These are phyloP conservation scores for Podila verticillata DNA, from an alignment of 192 early-diverging fungal species.

Conservation along the genomic window DNA sequence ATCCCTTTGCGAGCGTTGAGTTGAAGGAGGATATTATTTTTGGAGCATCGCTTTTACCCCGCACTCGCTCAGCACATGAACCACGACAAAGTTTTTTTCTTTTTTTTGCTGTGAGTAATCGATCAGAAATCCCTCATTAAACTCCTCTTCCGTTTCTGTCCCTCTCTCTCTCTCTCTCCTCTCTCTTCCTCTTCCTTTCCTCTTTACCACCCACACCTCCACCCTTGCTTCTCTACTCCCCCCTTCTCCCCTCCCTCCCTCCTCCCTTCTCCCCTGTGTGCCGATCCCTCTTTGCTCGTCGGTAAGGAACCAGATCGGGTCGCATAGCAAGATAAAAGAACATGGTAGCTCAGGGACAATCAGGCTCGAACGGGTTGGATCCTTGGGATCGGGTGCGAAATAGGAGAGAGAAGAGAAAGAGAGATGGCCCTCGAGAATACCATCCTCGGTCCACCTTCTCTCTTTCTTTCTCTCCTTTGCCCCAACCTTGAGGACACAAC, in stretches of 20 bases:
- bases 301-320: neutral
- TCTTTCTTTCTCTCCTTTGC: too few relatives aligned
- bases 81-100: neutral
- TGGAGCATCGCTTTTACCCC: constrained; percentile 1
- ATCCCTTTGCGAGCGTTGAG: constrained; percentile 1
- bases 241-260: constrained; percentile 1
- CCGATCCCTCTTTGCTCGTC: neutral
- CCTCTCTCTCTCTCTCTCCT: neutral
- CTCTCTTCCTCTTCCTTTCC: neutral
- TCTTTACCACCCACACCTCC: neutral
- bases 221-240: neutral
- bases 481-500: too few relatives aligned
- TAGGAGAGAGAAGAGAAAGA: too few relatives aligned
- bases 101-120: neutral
- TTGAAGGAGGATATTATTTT: neutral
- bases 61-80: constrained; percentile 2
- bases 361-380: too few relatives aligned
- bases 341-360: too few relatives aligned
- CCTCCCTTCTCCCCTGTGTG: neutral
- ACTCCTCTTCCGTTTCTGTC: neutral
- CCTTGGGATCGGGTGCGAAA: too few relatives aligned
- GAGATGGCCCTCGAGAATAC: too few relatives aligned
- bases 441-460: too few relatives aligned
- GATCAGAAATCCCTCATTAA: neutral
- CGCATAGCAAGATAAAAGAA: too few relatives aligned